Evolutionary conservation across 2,329 filamentous ascomycete genomes (phyloP).

Genomic region (Seiridium cupressi): DNA sequence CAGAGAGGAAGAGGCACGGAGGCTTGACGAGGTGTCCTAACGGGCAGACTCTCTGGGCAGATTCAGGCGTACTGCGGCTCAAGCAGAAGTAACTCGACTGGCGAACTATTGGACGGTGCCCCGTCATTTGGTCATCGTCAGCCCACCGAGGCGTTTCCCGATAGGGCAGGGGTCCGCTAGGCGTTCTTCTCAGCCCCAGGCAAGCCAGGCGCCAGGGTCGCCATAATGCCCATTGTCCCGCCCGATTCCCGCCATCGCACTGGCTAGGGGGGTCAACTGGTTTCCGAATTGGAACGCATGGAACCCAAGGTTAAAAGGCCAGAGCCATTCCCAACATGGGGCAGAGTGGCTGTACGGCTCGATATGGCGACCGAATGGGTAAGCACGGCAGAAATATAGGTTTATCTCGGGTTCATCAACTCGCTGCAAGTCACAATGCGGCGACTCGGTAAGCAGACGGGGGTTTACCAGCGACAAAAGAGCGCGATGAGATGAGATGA

Average conservation of each 20-base stretch:
- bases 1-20: conserved; percentile 3
- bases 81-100: conserved; percentile 4
- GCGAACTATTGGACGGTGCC: neutral
- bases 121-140: conserved; percentile 5
- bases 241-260: neutral
- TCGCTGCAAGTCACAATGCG: too few relatives aligned
- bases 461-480: too few relatives aligned
- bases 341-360: conserved; percentile 1
- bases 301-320: neutral
- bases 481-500: too few relatives aligned
- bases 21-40: conserved; percentile 6
- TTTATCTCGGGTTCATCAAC: too few relatives aligned
- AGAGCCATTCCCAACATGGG: neutral
- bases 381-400: neutral
- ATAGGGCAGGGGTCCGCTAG: conserved; percentile 1
- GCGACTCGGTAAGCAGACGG: too few relatives aligned
- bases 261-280: neutral
- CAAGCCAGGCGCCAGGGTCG: conserved; percentile 14
- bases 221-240: neutral
- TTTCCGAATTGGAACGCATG: neutral
- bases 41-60: conserved; percentile 9
- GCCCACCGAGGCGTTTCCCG: conserved; percentile 15
- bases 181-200: conserved; percentile 21
- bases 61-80: conserved; percentile 5
- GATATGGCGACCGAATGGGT: neutral